Base-by-base conservation (phyloP, 768 basidiomycete species). In the Podaxis pistillaris region DNA sequence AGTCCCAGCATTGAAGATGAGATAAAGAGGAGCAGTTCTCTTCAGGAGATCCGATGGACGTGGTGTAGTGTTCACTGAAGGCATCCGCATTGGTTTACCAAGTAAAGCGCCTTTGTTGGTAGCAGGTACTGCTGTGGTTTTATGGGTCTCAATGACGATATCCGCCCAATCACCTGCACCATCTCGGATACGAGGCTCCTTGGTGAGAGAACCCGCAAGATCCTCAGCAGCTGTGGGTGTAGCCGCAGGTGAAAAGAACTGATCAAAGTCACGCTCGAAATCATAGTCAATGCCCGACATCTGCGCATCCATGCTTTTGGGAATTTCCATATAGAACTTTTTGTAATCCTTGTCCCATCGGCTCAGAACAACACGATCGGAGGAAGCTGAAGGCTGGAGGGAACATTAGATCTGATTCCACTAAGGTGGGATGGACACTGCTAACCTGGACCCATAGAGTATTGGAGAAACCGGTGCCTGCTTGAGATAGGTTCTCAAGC, bases 231-330 rank as follows among this genome's bases (percentile, higher is more conserved):
- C 36, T 8, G 30, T 30, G 12, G 60, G 38, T 6, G 61, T 53
- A 11, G 52, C 36, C 30, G 30, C 7, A 12, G 60, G 41, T 8
- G 61, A 61, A 56, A 77, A 74, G 28, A 75, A 63, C 33, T 64
- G 67, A 28, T 74, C 74, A 44, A 80, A 73, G 56, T 76, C 75
- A 30, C 71, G 71, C 44, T 78, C 76, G 52, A 76, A 76, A 0
- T 68, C 72, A 5, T 73, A 60, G 22, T 72, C 70, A 17, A 77
- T 64, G 28, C 66, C 62, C 17, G 71, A 59, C 33, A 72, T 70
- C 9, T 69, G 67, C 4, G 68, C 62, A 3, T 73, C 72, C 28
- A 69, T 67, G n/a, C 66, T 57, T 12, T 70, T 74, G 5, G 78
- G 79, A 61, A 80, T 64, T 19, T 65, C 65, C 38, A 80, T 68